Percentiles rank a stretch among this genome's conserved stretches.
Evolutionary conservation across 108 stramenopile genomes (phyloP).

Genomic region (Asterionellopsis glacialis): DNA sequence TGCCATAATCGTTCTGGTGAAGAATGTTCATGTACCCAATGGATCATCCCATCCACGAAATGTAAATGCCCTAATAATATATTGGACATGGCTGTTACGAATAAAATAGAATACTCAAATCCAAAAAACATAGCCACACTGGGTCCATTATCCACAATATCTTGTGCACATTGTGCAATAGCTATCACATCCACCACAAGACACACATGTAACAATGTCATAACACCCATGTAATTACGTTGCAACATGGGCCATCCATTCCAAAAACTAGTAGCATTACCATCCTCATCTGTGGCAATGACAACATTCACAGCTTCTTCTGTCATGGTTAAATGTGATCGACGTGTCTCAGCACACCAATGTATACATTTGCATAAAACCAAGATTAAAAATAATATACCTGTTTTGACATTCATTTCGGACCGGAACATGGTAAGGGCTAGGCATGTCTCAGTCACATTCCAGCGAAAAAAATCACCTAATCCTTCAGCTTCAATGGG

Average conservation of each 20-base stretch:
- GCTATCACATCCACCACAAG: conserved; percentile 53
- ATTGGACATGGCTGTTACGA: conserved; percentile 68
- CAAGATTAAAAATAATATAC: conserved; percentile 78
- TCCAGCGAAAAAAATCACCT: conserved; percentile 91
- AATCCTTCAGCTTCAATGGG: conserved; percentile 88
- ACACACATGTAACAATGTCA: conserved; percentile 49
- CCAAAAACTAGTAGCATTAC: not conserved
- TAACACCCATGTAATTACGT: conserved; percentile 46
- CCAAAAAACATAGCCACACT: conserved; percentile 89
- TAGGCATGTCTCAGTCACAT: conserved; percentile 95
- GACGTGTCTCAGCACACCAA: conserved; percentile 89
- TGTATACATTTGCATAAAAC: conserved; percentile 91
- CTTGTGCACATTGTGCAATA: conserved; percentile 50
- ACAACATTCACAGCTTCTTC: conserved; percentile 50
- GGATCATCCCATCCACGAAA: conserved; percentile 77
- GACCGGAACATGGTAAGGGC: conserved; percentile 96
- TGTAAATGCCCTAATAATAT: conserved; percentile 76
- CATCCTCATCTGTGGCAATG: conserved; percentile 6
- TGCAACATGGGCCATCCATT: conserved; percentile 26
- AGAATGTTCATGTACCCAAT: conserved; percentile 50
- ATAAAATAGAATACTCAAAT: conserved; percentile 90
- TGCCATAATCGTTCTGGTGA: conserved; percentile 35
- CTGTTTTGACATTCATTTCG: conserved; percentile 80
- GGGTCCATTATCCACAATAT: conserved; percentile 64
- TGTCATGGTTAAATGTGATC: conserved; percentile 88